Evolutionary conservation across 2,329 filamentous ascomycete species (phyloP), one percentile per base, ranked within the genome.

Genomic region (Pestalotiopsis fici): DNA sequence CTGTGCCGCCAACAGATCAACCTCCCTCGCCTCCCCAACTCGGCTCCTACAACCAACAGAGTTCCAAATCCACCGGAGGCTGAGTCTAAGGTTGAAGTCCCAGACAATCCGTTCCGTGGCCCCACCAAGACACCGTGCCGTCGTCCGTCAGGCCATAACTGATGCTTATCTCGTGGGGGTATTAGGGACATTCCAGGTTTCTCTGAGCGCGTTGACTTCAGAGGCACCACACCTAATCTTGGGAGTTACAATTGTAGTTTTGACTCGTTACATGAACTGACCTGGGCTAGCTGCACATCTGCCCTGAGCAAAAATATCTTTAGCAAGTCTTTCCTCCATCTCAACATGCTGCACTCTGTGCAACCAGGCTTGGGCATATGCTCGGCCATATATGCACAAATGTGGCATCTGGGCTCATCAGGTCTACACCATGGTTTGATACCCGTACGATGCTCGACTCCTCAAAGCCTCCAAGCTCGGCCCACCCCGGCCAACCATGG

Each of bases 381-480:
- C 39, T 21, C 21, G 59, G 27, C 37, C 35, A 23, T 43, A 47
- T 62, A 31, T 62, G 59, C 59, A 59, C 13, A 25, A 25, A 12
- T 27, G 15, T 27, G n/a, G 25, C 57, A 31, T 12, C 15, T 15
- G 31, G 37, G 57, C 57, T 31, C 21, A 59, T 15, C 18, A 59
- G 15, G 15, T 37, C 18, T 25, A 23, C 50, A 23, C 56, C 18
- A 37, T 60, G 27, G 59, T 43, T 62, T 62, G 59, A 62, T 62
- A 27, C 21, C 37, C 59, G 31, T 62, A 62, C 39, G 59, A 62
- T 62, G 21, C 59, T 62, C 35, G 59, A 23, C 35, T 35, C 55
- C 59, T 47, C 31, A 28, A 21, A 23, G 25, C 37, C 27, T 11
- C 15, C 18, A 35, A 62, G 37, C 35, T 62, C 59, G 37, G 37